These are phyloP conservation scores for Coelastrella sp. DNA, from an alignment of 139 green algal genomes.

Conservation along the genomic window DNA sequence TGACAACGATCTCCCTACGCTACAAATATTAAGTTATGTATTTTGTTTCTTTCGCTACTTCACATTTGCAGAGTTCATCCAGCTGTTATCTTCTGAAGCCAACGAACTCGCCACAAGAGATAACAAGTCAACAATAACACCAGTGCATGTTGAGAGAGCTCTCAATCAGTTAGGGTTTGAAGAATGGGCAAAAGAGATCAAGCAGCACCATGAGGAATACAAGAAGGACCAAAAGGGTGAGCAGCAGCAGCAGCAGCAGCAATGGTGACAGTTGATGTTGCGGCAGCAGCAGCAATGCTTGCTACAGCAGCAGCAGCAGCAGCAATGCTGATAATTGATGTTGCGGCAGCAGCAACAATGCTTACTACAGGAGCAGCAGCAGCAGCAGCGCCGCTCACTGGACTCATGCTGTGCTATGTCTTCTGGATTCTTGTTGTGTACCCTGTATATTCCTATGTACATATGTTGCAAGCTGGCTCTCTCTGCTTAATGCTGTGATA, in stretches of 20 bases:
- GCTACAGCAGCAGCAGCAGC: not conserved
- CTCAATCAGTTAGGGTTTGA: conserved; percentile 73
- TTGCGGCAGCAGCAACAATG: not conserved
- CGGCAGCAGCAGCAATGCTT: not conserved
- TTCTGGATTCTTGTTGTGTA: too few relatives aligned
- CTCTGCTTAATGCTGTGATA: too few relatives aligned
- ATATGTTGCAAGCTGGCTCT: too few relatives aligned
- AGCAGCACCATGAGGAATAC: conserved; percentile 40
- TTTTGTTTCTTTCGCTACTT: not conserved
- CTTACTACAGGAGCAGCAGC: not conserved
- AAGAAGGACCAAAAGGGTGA: conserved; percentile 64
- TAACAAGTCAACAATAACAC: conserved; percentile 70
- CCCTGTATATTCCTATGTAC: too few relatives aligned
- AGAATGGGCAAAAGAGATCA: conserved; percentile 55
- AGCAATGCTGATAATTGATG: too few relatives aligned
- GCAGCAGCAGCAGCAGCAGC: not conserved
- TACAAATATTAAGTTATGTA: too few relatives aligned
- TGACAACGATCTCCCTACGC: too few relatives aligned
- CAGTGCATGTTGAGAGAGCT: conserved; percentile 74
- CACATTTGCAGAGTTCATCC: conserved; percentile 68
- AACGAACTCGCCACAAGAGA: conserved; percentile 71
- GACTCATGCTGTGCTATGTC: too few relatives aligned
- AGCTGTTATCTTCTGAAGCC: conserved; percentile 63
- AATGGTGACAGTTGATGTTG: not conserved
- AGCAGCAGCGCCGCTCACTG: too few relatives aligned